A percentile compares a stretch with the other conserved stretches of the same genome.
Conservation (phyloP, 805 yeast genomes). For the Isabelozyma heimii region DNA sequence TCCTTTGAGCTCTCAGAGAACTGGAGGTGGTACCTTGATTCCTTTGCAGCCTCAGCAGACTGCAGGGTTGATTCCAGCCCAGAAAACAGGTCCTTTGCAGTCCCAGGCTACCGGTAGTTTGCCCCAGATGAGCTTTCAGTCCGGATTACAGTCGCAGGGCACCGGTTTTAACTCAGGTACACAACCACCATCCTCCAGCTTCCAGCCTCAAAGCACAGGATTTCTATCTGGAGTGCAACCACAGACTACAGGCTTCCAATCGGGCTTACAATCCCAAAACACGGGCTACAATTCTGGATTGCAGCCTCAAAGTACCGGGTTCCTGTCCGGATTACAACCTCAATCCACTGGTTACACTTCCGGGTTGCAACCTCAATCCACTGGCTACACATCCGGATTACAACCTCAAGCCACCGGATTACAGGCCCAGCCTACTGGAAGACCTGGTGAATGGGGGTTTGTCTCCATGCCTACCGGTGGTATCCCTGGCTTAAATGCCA, state of each 20-base stretch:
- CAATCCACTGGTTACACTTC: constrained; percentile 39
- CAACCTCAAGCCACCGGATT: constrained; percentile 25
- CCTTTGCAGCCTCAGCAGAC: constrained; percentile 66
- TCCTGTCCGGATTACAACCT: constrained; percentile 16
- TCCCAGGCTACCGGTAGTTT: constrained; percentile 26
- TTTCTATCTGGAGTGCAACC: constrained; percentile 15
- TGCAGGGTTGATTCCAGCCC: constrained; percentile 57
- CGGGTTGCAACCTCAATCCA: constrained; percentile 26
- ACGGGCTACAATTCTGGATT: constrained; percentile 23
- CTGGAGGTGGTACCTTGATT: constrained; percentile 45
- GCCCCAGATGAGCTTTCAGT: constrained; percentile 8
- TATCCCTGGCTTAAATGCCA: constrained; percentile 65
- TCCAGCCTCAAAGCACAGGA: constrained; percentile 32
- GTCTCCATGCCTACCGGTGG: constrained; percentile 68
- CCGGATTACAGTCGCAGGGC: constrained; percentile 10
- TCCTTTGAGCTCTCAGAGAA: constrained; percentile 35
- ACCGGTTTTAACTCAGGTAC: no score
- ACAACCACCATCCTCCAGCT: constrained; percentile 14
- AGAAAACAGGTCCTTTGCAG: constrained; percentile 35
- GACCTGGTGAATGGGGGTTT: constrained; percentile 81
- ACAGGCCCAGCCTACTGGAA: constrained; percentile 59
- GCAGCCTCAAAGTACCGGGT: constrained; percentile 5
- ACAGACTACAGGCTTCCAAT: constrained; percentile 33
- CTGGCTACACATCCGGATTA: constrained; percentile 16
- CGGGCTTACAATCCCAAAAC: constrained; percentile 40